Conservation (phyloP, 31 red algal genomes). For the Porphyra umbilicalis region DNA sequence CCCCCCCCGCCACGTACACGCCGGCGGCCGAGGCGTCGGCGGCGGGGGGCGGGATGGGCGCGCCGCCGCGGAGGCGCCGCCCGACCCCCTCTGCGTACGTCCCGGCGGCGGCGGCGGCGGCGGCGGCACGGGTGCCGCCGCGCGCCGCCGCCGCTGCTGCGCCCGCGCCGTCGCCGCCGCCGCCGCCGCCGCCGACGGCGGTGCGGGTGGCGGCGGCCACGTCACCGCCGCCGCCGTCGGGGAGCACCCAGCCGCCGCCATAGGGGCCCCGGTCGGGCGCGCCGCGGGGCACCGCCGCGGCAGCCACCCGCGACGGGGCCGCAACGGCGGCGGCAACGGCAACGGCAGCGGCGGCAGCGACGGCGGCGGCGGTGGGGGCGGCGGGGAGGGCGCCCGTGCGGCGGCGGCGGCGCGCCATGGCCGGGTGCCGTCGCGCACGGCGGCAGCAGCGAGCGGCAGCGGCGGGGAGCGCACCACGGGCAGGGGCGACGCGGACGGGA, state of each 20-base stretch:
- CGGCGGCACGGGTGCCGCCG: too few species aligned
- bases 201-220: neutral
- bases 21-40: neutral
- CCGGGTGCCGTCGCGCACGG: too few species aligned
- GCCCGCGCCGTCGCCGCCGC: neutral
- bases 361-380: neutral
- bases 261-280: neutral
- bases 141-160: too few species aligned
- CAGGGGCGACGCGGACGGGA: too few species aligned
- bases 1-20: neutral
- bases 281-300: neutral
- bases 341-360: neutral
- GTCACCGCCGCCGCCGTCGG: neutral
- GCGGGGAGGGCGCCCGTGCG: neutral
- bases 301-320: neutral
- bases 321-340: neutral
- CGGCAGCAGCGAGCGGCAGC: too few species aligned
- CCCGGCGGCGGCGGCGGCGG: too few species aligned
- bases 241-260: neutral
- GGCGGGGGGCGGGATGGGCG: too few species aligned
- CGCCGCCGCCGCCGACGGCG: too few species aligned
- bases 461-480: too few species aligned
- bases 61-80: too few species aligned
- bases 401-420: neutral
- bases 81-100: too few species aligned